Evolutionary conservation across 306 rosid genomes (phyloP).

Genomic region (Lathyrus aphaca): DNA sequence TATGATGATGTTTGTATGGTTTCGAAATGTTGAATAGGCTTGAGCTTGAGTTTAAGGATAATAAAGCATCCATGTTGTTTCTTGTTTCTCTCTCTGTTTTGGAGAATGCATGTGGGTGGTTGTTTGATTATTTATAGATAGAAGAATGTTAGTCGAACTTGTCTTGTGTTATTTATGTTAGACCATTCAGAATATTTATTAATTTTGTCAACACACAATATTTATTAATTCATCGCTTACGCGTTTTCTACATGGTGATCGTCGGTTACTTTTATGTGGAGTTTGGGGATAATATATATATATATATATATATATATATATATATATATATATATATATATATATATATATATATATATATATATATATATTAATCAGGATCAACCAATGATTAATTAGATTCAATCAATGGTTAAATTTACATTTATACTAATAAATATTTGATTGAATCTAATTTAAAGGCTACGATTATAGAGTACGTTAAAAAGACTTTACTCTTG

Average conservation of each 20-base stretch:
- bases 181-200: not conserved
- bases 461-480: too few relatives aligned
- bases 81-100: not conserved
- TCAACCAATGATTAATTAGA: too few relatives aligned
- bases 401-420: too few relatives aligned
- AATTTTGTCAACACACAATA: not conserved
- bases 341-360: too few relatives aligned
- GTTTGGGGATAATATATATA: not conserved
- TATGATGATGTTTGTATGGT: not conserved
- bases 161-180: not conserved
- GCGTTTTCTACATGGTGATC: conserved; percentile 29
- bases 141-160: not conserved
- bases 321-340: too few relatives aligned
- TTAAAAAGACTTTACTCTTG: too few relatives aligned
- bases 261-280: conserved; percentile 6
- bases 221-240: conserved; percentile 7
- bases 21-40: not conserved
- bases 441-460: too few relatives aligned
- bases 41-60: conserved; percentile 28
- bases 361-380: too few relatives aligned
- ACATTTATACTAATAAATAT: too few relatives aligned
- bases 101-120: not conserved
- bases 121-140: not conserved
- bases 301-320: too few relatives aligned
- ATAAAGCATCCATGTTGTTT: conserved; percentile 31